Evolutionary conservation across 257 asterid genomes (phyloP).

Genomic region (Solanum clarkiae): DNA sequence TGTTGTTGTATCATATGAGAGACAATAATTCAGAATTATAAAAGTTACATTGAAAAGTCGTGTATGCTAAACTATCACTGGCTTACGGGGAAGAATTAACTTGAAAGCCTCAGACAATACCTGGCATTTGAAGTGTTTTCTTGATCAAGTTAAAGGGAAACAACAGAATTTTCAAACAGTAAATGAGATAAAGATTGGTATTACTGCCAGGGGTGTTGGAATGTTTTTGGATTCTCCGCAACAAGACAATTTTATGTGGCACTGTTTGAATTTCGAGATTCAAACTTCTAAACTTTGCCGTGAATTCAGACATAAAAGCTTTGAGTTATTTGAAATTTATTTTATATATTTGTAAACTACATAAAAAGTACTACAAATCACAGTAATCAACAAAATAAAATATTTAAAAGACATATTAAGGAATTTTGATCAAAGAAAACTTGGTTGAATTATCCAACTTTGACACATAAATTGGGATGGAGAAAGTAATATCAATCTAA

Average conservation of each 20-base stretch:
- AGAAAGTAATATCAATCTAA: neutral
- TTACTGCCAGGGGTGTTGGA: neutral
- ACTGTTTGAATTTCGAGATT: no score
- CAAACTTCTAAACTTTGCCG: neutral
- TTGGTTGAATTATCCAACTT: neutral
- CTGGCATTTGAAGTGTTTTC: neutral
- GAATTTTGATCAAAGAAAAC: neutral
- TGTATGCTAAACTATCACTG: neutral
- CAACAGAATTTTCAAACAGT: neutral
- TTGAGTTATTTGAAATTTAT: neutral
- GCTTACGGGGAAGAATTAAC: neutral
- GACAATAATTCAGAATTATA: neutral
- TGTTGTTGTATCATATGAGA: no score
- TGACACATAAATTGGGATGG: neutral
- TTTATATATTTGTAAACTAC: neutral
- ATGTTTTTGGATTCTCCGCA: neutral
- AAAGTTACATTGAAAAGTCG: neutral
- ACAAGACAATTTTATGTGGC: neutral
- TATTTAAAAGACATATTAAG: no score
- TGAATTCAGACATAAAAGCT: neutral
- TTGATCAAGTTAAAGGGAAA: neutral
- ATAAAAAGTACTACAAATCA: neutral
- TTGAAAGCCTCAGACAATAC: neutral
- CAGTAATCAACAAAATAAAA: neutral
- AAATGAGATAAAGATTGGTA: neutral